Evolutionary conservation across 495 filamentous ascomycete species (phyloP).

Genomic region (Penicillium fimorum): DNA sequence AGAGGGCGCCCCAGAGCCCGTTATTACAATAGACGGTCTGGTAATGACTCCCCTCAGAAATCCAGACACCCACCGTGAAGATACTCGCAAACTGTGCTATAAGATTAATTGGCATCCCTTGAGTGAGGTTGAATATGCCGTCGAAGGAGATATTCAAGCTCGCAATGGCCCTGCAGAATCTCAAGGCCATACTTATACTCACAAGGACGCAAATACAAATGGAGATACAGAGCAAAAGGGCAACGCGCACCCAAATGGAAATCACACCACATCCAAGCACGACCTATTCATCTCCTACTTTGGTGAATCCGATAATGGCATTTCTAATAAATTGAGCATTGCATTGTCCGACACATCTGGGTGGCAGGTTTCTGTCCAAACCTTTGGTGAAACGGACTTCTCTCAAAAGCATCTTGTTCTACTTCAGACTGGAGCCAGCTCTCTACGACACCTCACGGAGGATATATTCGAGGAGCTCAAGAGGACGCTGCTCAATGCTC

Average conservation of each 20-base stretch:
- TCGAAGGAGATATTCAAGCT: conserved; percentile 4
- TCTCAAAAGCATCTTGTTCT: conserved; percentile 22
- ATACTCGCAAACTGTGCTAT: conserved; percentile 31
- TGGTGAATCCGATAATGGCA: conserved; percentile 19
- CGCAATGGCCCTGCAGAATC: conserved; percentile 4
- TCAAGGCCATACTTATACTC: not conserved
- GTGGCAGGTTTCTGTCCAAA: conserved; percentile 19
- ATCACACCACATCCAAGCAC: not conserved
- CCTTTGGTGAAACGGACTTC: conserved; percentile 12
- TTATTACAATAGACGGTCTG: conserved; percentile 34
- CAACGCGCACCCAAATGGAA: conserved; percentile 11
- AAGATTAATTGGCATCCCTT: conserved; percentile 36
- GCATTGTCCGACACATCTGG: conserved; percentile 2
- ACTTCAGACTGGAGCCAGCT: conserved; percentile 20
- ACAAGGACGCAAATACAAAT: not conserved
- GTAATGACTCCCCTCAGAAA: conserved; percentile 37
- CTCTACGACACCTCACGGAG: conserved; percentile 23
- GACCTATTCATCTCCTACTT: conserved; percentile 20
- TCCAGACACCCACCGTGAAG: conserved; percentile 10
- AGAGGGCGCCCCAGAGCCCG: conserved; percentile 20
- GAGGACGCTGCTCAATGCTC: conserved; percentile 28
- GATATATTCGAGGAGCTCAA: conserved; percentile 23
- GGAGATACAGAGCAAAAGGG: not conserved
- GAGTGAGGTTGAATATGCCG: conserved; percentile 3
- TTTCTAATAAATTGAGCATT: conserved; percentile 14